Evolutionary conservation across 2,329 filamentous ascomycete species (phyloP).

Genomic region (Exophiala dermatitidis): DNA sequence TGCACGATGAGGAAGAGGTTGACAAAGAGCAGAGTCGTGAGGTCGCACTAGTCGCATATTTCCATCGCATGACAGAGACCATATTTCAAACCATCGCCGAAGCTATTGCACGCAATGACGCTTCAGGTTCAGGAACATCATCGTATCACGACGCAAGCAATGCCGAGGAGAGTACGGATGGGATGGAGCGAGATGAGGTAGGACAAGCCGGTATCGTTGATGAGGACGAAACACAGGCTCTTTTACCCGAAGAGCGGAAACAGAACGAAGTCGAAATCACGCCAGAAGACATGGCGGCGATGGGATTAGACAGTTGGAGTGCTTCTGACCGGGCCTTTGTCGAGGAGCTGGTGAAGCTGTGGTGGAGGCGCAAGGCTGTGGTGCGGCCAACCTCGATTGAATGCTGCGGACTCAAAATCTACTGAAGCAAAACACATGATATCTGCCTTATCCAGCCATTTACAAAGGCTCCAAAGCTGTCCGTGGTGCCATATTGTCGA

Average conservation of each 20-base stretch:
- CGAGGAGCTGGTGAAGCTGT: conserved; percentile 39
- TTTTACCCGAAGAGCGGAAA: conserved; percentile 22
- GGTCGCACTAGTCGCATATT: conserved; percentile 45
- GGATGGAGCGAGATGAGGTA: conserved; percentile 3
- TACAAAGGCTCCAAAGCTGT: neutral
- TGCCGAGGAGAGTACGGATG: conserved; percentile 5
- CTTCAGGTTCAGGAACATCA: conserved; percentile 17
- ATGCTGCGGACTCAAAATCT: conserved; percentile 43
- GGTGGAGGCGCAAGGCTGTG: conserved; percentile 40
- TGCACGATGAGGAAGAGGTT: conserved; percentile 33
- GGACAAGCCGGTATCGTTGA: conserved; percentile 19
- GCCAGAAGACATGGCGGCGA: conserved; percentile 40
- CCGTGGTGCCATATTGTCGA: neutral
- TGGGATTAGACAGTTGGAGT: conserved; percentile 47
- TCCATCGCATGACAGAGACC: conserved; percentile 42
- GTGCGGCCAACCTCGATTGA: conserved; percentile 40
- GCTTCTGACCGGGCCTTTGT: conserved; percentile 41
- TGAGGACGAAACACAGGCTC: conserved; percentile 22
- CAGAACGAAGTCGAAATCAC: conserved; percentile 34
- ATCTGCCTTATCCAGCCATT: neutral
- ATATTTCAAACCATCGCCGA: conserved; percentile 40
- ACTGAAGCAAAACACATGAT: conserved; percentile 25
- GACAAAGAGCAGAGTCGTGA: conserved; percentile 35
- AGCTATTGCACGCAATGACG: conserved; percentile 38
- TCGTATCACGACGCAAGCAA: conserved; percentile 22